Evolutionary conservation across 169 alveolate genomes (phyloP).

Genomic region (Theileria parva): DNA sequence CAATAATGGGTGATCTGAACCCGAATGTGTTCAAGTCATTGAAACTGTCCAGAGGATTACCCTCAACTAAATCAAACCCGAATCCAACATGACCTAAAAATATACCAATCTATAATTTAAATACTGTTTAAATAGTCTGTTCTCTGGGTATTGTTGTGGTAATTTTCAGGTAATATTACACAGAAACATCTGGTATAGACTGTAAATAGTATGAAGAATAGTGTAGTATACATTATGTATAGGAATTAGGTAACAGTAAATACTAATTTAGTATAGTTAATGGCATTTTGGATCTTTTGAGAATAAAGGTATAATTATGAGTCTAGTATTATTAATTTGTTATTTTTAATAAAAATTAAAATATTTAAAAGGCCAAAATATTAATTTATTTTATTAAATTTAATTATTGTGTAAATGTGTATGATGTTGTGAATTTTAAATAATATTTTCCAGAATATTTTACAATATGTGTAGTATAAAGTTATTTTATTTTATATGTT

Average conservation of each 20-base stretch:
- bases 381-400: no score
- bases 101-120: neutral
- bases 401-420: neutral
- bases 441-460: neutral
- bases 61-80: conserved; percentile 60
- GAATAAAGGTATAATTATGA: neutral
- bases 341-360: no score
- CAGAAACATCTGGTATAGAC: neutral
- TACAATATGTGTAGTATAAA: neutral
- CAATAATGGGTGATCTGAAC: conserved; percentile 42
- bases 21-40: conserved; percentile 34
- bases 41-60: conserved; percentile 62
- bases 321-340: neutral
- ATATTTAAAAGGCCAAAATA: no score
- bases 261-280: no score
- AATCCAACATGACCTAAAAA: conserved; percentile 50
- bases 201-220: neutral
- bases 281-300: neutral
- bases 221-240: neutral
- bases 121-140: neutral
- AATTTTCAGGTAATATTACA: neutral
- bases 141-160: neutral
- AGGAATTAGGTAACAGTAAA: no score
- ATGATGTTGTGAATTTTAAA: neutral
- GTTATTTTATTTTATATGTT: neutral